These are phyloP conservation scores for Ogataea sp. DNA, from an alignment of 805 yeast species.

Conservation along the genomic window DNA sequence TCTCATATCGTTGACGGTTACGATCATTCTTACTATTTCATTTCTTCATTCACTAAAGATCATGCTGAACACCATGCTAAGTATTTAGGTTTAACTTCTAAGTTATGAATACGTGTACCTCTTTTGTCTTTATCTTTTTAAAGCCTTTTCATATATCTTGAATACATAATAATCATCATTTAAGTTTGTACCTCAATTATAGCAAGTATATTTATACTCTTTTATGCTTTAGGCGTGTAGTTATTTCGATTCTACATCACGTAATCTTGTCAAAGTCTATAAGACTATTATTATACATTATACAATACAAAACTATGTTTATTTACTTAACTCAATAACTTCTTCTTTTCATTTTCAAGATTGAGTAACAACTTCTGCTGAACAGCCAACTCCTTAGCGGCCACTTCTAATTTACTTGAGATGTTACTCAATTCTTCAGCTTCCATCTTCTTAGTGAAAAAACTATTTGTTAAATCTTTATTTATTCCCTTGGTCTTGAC, in stretches of 20 bases:
- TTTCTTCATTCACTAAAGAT: conserved; percentile 68
- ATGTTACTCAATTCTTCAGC: conserved; percentile 56
- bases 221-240: no score
- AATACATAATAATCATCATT: no score
- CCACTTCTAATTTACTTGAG: conserved; percentile 25
- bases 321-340: conserved; percentile 7
- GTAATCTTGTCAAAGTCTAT: no score
- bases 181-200: no score
- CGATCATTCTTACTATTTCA: conserved; percentile 87
- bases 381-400: conserved; percentile 16
- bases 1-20: conserved; percentile 67
- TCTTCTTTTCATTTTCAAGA: conserved; percentile 23
- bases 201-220: no score
- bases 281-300: no score
- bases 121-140: no score
- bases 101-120: conserved; percentile 12
- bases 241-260: no score
- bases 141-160: no score
- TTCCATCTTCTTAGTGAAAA: conserved; percentile 42
- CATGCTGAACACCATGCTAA: conserved; percentile 88
- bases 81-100: conserved; percentile 21
- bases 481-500: conserved; percentile 2
- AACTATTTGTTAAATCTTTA: conserved; percentile 9
- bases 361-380: conserved; percentile 18
- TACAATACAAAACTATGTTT: no score